A percentile compares a stretch with the other conserved stretches of the same genome.
These are phyloP conservation scores for Vigna hirtella DNA, from an alignment of 306 rosid species.

Conservation along the genomic window DNA sequence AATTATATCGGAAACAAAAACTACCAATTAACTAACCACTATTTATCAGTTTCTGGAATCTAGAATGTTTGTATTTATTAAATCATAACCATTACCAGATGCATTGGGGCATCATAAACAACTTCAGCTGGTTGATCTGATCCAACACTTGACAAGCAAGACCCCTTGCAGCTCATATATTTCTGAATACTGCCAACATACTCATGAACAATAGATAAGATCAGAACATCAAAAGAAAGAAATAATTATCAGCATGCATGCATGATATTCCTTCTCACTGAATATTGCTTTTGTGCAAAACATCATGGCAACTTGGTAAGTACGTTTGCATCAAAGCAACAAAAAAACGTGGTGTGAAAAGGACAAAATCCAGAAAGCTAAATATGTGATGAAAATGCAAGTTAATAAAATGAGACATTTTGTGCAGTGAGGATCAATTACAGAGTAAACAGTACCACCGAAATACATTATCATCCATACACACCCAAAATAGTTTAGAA, in stretches of 20 bases:
- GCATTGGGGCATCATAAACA: conserved; percentile 78
- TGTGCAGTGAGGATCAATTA: conserved; percentile 24
- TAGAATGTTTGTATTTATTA: neutral
- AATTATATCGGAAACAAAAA: conserved; percentile 10
- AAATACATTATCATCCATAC: conserved; percentile 9
- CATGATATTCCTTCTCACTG: conserved; percentile 24
- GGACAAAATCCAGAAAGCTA: neutral
- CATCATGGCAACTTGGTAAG: conserved; percentile 13
- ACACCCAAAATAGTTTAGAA: conserved; percentile 26
- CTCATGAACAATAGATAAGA: conserved; percentile 15
- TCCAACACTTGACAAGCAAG: conserved; percentile 86
- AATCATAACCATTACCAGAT: conserved; percentile 67
- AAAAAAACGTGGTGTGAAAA: conserved; percentile 16
- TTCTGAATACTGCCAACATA: conserved; percentile 74
- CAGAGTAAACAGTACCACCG: conserved; percentile 12
- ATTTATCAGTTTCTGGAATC: conserved; percentile 41
- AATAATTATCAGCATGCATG: conserved; percentile 34
- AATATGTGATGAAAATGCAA: conserved; percentile 21
- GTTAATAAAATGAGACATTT: conserved; percentile 19
- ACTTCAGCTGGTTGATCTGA: conserved; percentile 99
- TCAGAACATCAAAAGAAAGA: conserved; percentile 32
- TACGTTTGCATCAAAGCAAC: conserved; percentile 19
- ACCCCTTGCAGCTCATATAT: conserved; percentile 92
- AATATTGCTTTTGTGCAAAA: conserved; percentile 5
- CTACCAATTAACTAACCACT: neutral